Evolutionary conservation across 345 rosid genomes (phyloP), one percentile per base, ranked within the genome.

Genomic region (Dimocarpus longan): DNA sequence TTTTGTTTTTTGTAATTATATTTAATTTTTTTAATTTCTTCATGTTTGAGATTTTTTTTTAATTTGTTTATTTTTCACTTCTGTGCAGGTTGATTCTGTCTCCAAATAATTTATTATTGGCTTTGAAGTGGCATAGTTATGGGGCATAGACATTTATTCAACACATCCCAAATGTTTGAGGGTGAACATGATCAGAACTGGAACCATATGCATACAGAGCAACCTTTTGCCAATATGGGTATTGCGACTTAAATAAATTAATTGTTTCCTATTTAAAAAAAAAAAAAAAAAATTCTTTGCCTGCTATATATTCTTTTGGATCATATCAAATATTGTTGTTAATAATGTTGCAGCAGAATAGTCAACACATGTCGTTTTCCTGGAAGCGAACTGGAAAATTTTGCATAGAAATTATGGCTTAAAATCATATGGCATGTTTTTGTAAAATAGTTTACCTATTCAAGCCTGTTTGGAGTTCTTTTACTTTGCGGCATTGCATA

Each of bases 101-200:
- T 59, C 40, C 40, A 57, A 68, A 66, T 71, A 76, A 68, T 60
- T 42, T 18, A 8, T 75, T 60, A 24, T 22, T 54, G 56, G 48
- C 60, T 76, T 48, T 68, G 40, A 42, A 69, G 79, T 54, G 67
- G 65, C 28, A 63, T 63, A 66, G 63, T 78, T 54, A 93, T 94
- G 98, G 95, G 90, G 69, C 95, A 92, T 78, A 90, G 90, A 67
- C 88, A 89, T 70, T 87, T 91, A 76, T 89, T 74, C 54, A 84
- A 83, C 81, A 76, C 87, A 40, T 79, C 92, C 64, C 92, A 84
- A 62, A 76, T 78, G 86, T 88, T 91, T 77, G 93, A 87, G 78
- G 83, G 75, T 83, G 96, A 88, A 74, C 87, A 82, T 77, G 93
- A 90, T 73, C 91, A 90, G 84, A 84, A 81, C 81, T 89, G 94